These are phyloP conservation scores for Exophiala lecanii-corni DNA, from an alignment of 2,329 filamentous ascomycete species.

Conservation along the genomic window DNA sequence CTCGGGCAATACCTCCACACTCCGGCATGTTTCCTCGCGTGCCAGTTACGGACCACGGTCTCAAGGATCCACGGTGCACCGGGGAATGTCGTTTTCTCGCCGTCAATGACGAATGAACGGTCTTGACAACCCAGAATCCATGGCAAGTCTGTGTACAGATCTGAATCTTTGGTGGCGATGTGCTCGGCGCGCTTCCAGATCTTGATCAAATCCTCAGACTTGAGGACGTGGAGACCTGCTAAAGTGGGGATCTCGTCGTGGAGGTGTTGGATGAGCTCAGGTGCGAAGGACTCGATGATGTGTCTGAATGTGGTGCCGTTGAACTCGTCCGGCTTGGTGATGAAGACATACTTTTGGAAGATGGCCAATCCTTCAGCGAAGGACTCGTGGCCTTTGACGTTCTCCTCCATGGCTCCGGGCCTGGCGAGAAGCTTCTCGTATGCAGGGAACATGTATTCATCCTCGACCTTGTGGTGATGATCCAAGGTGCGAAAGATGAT, in stretches of 20 bases:
- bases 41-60: constrained; percentile 19
- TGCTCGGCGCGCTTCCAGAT: constrained; percentile 24
- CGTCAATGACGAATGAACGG: constrained; percentile 23
- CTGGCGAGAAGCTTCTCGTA: constrained; percentile 17
- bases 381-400: constrained; percentile 18
- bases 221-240: constrained; percentile 19
- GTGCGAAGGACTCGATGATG: constrained; percentile 25
- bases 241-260: constrained; percentile 27
- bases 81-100: constrained; percentile 14
- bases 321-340: constrained; percentile 22
- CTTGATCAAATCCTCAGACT: constrained; percentile 22
- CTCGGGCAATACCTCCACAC: constrained; percentile 25
- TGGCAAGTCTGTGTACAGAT: constrained; percentile 18
- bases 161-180: constrained; percentile 10
- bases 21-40: constrained; percentile 18
- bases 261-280: constrained; percentile 26
- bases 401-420: constrained; percentile 19
- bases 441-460: constrained; percentile 21
- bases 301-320: constrained; percentile 22
- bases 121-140: constrained; percentile 26
- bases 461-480: constrained; percentile 23
- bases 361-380: constrained; percentile 24
- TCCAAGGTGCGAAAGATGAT: constrained; percentile 22
- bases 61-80: constrained; percentile 11
- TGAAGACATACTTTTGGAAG: constrained; percentile 24